A percentile compares a stretch with the other conserved stretches of the same genome.
Evolutionary conservation across 345 rosid genomes (phyloP).

Genomic region (Sonneratia caseolaris): DNA sequence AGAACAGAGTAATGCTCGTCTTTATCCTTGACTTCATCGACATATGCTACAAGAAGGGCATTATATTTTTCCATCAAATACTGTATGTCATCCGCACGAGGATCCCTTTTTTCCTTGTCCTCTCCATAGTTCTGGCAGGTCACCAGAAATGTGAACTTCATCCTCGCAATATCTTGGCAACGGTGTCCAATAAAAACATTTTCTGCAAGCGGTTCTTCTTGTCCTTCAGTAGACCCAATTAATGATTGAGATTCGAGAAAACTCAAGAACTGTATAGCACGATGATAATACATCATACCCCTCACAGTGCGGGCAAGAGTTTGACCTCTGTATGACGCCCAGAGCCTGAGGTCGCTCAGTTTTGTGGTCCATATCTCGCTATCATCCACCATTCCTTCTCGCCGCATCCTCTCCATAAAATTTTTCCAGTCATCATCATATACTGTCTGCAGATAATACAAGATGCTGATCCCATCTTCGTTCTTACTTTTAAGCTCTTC

Average conservation of each 20-base stretch:
- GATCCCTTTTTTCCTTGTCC: constrained; percentile 67
- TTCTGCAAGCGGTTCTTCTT: constrained; percentile 42
- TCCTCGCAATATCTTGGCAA: constrained; percentile 69
- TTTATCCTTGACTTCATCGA: constrained; percentile 48
- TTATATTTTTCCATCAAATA: constrained; percentile 70
- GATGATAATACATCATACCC: constrained; percentile 94
- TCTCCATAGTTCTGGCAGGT: constrained; percentile 87
- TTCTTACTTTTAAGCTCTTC: constrained; percentile 75
- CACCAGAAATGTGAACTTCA: constrained; percentile 80
- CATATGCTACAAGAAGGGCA: constrained; percentile 86
- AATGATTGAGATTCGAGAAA: constrained; percentile 87
- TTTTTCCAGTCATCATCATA: constrained; percentile 83
- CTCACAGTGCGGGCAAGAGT: constrained; percentile 84
- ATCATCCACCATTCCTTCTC: constrained; percentile 62
- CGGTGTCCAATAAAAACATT: constrained; percentile 55
- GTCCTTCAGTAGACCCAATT: constrained; percentile 46
- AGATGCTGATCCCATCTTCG: constrained; percentile 74
- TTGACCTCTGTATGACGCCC: constrained; percentile 98
- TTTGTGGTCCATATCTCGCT: constrained; percentile 52
- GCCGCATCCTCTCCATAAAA: constrained; percentile 73
- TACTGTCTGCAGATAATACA: constrained; percentile 72
- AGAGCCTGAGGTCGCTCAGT: constrained; percentile 76
- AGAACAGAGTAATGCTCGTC: constrained; percentile 68
- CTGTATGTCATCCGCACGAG: constrained; percentile 69
- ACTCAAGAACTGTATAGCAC: constrained; percentile 84